A percentile compares a stretch with the other conserved stretches of the same genome.
Evolutionary conservation across 176 grass and related monocot genomes (phyloP).

Genomic region (Secale cereale): DNA sequence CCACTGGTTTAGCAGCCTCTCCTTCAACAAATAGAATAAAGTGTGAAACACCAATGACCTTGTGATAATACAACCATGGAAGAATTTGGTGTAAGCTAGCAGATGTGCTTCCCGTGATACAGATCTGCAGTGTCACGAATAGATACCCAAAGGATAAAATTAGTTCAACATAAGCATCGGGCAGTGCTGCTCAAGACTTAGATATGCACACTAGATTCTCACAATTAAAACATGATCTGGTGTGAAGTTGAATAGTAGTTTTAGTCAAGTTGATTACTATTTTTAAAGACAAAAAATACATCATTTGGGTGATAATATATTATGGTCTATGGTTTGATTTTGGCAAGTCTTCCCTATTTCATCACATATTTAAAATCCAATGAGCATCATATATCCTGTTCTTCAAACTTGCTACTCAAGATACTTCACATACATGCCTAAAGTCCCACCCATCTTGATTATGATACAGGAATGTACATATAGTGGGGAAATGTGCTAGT

Average conservation of each 20-base stretch:
- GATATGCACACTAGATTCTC: neutral
- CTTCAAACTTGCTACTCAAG: neutral
- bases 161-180: neutral
- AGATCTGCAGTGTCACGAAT: constrained; percentile 57
- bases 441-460: neutral
- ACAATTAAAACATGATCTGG: neutral
- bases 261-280: neutral
- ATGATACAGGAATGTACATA: neutral
- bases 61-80: constrained; percentile 98
- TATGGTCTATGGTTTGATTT: neutral
- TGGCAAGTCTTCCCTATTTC: neutral
- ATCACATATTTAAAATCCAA: constrained; percentile 1
- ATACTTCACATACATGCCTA: neutral
- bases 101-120: constrained; percentile 86
- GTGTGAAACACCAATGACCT: constrained; percentile 91
- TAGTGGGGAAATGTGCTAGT: neutral
- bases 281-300: neutral
- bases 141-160: neutral
- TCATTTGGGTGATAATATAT: neutral
- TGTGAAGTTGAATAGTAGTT: neutral
- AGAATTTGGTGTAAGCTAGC: constrained; percentile 93
- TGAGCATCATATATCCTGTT: neutral
- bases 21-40: constrained; percentile 98
- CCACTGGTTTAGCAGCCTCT: constrained; percentile 83
- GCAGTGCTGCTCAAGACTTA: neutral